Percentiles rank a stretch among this genome's conserved stretches.
These are phyloP conservation scores for Thielaviopsis euricoi DNA, from an alignment of 2,329 filamentous ascomycete genomes.

Conservation along the genomic window DNA sequence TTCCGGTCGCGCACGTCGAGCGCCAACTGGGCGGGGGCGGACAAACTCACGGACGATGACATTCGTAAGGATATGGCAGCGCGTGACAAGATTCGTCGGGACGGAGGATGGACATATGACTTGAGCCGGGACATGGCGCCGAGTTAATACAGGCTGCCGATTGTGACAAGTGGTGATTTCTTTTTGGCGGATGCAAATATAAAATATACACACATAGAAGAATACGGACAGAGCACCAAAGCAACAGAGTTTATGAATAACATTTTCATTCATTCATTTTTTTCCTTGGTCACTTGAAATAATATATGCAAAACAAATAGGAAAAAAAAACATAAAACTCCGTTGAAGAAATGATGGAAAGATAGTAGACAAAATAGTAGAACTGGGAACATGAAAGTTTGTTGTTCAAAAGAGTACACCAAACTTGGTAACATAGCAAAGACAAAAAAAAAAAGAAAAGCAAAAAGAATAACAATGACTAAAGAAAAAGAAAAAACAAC, in stretches of 20 bases:
- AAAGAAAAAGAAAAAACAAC: neutral
- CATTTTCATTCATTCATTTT: neutral
- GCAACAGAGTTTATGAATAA: too few relatives aligned
- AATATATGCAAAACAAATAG: neutral
- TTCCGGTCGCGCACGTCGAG: slow-evolving; percentile 85
- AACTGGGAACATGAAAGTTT: neutral
- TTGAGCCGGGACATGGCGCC: slow-evolving; percentile 31
- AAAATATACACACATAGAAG: neutral
- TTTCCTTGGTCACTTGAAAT: neutral
- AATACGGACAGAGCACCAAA: neutral
- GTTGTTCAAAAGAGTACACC: neutral
- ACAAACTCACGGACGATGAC: slow-evolving; percentile 74
- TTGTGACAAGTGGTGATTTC: neutral
- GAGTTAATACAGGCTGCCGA: too few relatives aligned
- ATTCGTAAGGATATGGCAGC: slow-evolving; percentile 65
- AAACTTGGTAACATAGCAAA: neutral
- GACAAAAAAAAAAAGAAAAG: neutral
- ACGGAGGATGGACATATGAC: slow-evolving; percentile 73
- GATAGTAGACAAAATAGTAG: neutral
- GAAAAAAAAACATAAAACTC: neutral
- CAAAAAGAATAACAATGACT: neutral
- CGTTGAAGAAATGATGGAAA: neutral
- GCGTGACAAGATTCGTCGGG: slow-evolving; percentile 60
- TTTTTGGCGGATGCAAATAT: neutral
- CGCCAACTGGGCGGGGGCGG: slow-evolving; percentile 79